phyloP scores from a whole-genome alignment of 768 basidiomycete species.

The Naganishia vaughanmartiniae region DNA sequence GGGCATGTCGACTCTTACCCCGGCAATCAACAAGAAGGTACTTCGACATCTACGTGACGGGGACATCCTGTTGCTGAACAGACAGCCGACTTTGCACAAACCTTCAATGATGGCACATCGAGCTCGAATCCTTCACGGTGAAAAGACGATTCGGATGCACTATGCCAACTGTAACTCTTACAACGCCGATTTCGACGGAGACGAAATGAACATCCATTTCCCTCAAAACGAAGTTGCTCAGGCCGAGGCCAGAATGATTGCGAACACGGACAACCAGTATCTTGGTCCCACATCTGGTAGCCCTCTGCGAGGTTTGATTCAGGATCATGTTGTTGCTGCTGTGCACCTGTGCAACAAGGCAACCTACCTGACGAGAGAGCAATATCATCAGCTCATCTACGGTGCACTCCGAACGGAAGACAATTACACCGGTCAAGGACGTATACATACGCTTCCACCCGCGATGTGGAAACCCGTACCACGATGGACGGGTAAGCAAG shows the following conservation, averaged over 20 bases:
- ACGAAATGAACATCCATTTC: constrained; percentile 99
- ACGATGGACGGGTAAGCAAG: constrained; percentile 97
- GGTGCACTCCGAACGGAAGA: constrained; percentile 90
- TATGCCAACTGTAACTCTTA: constrained; percentile 99
- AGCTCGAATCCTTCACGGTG: constrained; percentile 84
- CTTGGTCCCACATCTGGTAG: constrained; percentile 98
- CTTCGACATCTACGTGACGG: constrained; percentile 92
- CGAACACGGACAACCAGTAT: constrained; percentile 98
- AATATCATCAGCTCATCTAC: constrained; percentile 93
- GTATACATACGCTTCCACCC: constrained; percentile 79
- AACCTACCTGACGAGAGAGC: constrained; percentile 88
- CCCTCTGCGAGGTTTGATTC: constrained; percentile 93
- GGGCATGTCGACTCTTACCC: constrained; percentile 70
- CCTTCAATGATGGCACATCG: constrained; percentile 99
- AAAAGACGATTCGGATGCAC: constrained; percentile 99
- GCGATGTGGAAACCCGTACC: constrained; percentile 86
- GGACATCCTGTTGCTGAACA: constrained; percentile 90
- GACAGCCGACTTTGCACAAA: constrained; percentile 97
- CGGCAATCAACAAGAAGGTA: constrained; percentile 91
- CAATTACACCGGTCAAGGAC: constrained; percentile 60
- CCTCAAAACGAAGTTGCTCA: constrained; percentile 95
- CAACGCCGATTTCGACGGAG: constrained; percentile 91
- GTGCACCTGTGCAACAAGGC: constrained; percentile 99
- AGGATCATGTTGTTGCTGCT: constrained; percentile 97
- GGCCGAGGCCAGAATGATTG: constrained; percentile 88